Conservation (phyloP, 352 stramenopile genomes). For the Blastocystis sp. region DNA sequence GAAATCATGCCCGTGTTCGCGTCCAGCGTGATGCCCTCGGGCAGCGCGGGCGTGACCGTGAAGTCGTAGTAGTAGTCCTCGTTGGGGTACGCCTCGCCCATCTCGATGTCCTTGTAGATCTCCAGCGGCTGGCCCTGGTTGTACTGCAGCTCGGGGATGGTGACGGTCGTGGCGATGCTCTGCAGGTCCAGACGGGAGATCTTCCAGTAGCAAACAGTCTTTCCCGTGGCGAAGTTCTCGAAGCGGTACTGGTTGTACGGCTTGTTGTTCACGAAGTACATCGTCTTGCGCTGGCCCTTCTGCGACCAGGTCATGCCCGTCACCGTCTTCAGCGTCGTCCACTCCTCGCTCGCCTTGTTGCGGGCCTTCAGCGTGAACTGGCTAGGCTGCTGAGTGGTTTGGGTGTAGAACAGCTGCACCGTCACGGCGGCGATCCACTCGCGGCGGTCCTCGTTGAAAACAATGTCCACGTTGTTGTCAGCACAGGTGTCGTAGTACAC, state of each 20-base stretch:
- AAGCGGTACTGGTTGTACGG: conserved; percentile 42
- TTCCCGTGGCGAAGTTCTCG: background rate
- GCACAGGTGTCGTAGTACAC: background rate
- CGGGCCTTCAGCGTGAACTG: background rate
- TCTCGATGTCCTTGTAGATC: conserved; percentile 36
- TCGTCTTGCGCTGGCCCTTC: background rate
- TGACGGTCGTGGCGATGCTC: background rate
- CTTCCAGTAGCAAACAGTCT: conserved; percentile 14
- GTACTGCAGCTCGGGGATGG: background rate
- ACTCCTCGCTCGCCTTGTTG: background rate
- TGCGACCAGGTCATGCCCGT: background rate
- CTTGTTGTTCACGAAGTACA: conserved; percentile 8
- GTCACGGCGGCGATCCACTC: conserved; percentile 1
- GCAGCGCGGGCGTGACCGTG: conserved; percentile 6
- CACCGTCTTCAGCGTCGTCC: background rate
- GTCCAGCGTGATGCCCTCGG: conserved; percentile 26
- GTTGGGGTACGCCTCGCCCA: conserved; percentile 33
- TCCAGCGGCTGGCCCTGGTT: background rate
- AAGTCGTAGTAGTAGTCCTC: conserved; percentile 11
- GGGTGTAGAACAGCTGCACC: background rate
- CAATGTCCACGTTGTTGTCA: background rate
- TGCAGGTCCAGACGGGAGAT: background rate
- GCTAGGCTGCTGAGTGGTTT: background rate
- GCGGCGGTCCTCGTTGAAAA: conserved; percentile 14
- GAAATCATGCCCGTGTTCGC: conserved; percentile 33